Evolutionary conservation across 2,329 filamentous ascomycete genomes (phyloP), one percentile per base, ranked within the genome.

Genomic region (Monosporascus sp.): DNA sequence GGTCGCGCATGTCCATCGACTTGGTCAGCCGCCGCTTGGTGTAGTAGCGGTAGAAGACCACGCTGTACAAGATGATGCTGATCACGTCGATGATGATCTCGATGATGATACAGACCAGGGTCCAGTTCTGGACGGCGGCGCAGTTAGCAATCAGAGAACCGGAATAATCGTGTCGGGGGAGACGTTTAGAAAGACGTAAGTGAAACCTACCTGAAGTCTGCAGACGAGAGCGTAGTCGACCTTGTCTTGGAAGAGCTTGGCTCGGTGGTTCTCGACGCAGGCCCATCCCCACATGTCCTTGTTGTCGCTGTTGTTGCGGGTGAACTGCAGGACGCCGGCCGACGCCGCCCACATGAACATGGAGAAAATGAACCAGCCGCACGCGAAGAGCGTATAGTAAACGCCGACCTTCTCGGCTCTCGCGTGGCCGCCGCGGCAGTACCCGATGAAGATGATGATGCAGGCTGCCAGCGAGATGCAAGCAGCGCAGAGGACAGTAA

Each of bases 241-340:
- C 64, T 94, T 86, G 53, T 92, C 78, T 57, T 84, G 69, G 70
- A 93, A 97, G 51, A 96, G 76, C 49, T 91, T 74, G 52, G 86
- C 77, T 56, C 93, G 86, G 60, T 86, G 84, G 71, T 97, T 97
- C 65, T 96, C 82, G 53, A 92, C 87, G 71, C 94, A 99, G n/a
- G 91, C 85, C 94, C 94, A 99, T 55, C 93, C 92, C 94, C 94
- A 99, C 72, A 99, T 83, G 71, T 99, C 94, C 72, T 96, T 85
- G 66, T 88, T 89, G 59, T 83, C 76, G 66, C 83, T 84, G 67
- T 81, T 88, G 64, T 84, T 82, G 69, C 87, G 88, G 53, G 85
- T 84, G 64, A 88, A 83, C 69, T 97, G 91, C 64, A 97, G 83
- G 53, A 96, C 75, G 54, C 86, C 90, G 40, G 92, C 92, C 34